phyloP scores from a whole-genome alignment of 257 asterid species.

The Nemophila menziesii region DNA sequence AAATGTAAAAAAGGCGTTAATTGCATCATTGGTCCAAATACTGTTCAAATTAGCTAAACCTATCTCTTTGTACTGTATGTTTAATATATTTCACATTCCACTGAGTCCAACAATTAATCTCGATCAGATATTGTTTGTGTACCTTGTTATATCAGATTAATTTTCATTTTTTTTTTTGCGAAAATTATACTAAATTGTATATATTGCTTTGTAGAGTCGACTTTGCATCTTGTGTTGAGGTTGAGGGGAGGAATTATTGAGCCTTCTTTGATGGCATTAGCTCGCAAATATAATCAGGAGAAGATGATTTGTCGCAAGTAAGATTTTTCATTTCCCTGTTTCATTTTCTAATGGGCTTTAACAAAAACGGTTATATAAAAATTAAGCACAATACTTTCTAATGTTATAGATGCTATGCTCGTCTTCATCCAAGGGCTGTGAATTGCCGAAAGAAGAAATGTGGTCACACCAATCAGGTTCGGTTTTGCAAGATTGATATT shows the following conservation, averaged over 20 bases:
- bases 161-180: neutral
- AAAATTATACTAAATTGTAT: too few relatives aligned
- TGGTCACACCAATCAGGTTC: conserved; percentile 7
- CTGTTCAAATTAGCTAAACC: too few relatives aligned
- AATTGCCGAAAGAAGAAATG: conserved; percentile 5
- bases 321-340: neutral
- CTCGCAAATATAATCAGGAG: conserved; percentile 11
- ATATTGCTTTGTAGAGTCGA: conserved; percentile 5
- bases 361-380: too few relatives aligned
- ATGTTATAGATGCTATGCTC: conserved; percentile 3
- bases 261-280: conserved; percentile 13
- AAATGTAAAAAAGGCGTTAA: neutral
- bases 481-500: neutral
- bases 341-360: neutral
- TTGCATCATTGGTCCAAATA: too few relatives aligned
- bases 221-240: conserved; percentile 17
- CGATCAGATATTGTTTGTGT: too few relatives aligned
- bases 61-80: too few relatives aligned
- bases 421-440: conserved; percentile 5
- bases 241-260: conserved; percentile 17
- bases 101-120: too few relatives aligned
- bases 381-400: too few relatives aligned
- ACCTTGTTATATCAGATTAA: neutral
- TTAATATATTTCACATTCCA: too few relatives aligned
- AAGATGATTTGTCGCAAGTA: conserved; percentile 13